Conservation (phyloP, 495 filamentous ascomycete genomes). For the Talaromyces borbonicus region DNA sequence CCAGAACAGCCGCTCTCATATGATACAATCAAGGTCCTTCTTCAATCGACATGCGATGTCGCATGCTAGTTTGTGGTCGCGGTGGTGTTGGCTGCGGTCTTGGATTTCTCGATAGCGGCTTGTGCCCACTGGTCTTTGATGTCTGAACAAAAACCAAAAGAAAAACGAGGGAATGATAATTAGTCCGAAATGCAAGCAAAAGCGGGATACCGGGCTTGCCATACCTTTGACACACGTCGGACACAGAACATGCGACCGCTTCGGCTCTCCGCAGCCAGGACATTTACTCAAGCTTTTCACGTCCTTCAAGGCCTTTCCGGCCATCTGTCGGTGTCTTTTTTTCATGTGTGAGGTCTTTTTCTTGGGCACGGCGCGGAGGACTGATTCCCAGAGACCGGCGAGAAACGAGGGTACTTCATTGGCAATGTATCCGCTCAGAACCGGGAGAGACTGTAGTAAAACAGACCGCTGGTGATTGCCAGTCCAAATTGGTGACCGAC, state of each 20-base stretch:
- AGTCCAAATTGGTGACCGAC: conserved; percentile 23
- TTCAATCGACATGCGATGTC: too few relatives aligned
- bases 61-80: too few relatives aligned
- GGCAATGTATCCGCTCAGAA: conserved; percentile 35
- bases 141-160: conserved; percentile 14
- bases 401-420: conserved; percentile 48
- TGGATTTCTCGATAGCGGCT: conserved; percentile 2
- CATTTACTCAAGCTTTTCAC: conserved; percentile 77
- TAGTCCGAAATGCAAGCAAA: not conserved
- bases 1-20: too few relatives aligned
- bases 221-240: conserved; percentile 69
- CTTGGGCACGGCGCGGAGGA: conserved; percentile 90
- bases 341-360: conserved; percentile 98
- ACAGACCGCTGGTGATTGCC: conserved; percentile 31
- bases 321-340: conserved; percentile 85
- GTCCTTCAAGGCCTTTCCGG: conserved; percentile 88
- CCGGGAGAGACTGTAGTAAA: conserved; percentile 41
- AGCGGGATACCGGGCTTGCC: not conserved
- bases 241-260: conserved; percentile 82
- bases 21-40: too few relatives aligned
- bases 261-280: conserved; percentile 74
- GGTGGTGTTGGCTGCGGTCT: not conserved
- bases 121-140: conserved; percentile 25
- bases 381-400: conserved; percentile 78
- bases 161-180: conserved; percentile 7